phyloP scores from a whole-genome alignment of 306 rosid genomes.

The Cicer pinnatifidum region DNA sequence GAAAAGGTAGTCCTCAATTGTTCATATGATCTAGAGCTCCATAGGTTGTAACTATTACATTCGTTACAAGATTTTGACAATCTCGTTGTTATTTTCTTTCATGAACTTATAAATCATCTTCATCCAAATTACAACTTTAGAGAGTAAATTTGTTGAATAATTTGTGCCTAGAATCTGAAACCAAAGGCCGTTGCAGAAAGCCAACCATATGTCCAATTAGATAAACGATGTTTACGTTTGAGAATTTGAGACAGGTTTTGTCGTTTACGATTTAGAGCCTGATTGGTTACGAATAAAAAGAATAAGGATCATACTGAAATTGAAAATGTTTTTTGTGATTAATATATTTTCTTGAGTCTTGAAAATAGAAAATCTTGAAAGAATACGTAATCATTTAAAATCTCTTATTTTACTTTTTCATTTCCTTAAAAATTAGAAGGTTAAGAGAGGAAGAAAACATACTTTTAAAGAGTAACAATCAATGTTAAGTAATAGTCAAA shows the following conservation, averaged over 20 bases:
- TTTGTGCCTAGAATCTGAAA: neutral
- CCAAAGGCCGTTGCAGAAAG: neutral
- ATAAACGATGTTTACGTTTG: neutral
- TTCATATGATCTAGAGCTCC: constrained; percentile 46
- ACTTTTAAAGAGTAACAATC: no score
- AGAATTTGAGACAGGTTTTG: neutral
- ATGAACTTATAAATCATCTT: constrained; percentile 3
- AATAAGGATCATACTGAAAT: no score
- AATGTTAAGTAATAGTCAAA: no score
- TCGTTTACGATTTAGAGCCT: no score
- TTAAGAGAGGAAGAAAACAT: no score
- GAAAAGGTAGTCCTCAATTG: constrained; percentile 51
- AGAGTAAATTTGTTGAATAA: neutral
- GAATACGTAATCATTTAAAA: no score
- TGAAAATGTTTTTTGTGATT: no score
- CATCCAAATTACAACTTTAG: neutral
- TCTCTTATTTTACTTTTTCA: no score
- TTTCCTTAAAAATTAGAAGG: no score
- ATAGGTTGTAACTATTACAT: constrained; percentile 43
- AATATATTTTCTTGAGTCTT: no score
- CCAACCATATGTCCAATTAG: neutral
- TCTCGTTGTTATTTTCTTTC: constrained; percentile 1
- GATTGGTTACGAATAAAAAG: no score
- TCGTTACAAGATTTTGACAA: constrained; percentile 45
- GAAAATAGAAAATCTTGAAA: no score